phyloP scores from a whole-genome alignment of 2,329 filamentous ascomycete species.

The Westerdykella ornata region DNA sequence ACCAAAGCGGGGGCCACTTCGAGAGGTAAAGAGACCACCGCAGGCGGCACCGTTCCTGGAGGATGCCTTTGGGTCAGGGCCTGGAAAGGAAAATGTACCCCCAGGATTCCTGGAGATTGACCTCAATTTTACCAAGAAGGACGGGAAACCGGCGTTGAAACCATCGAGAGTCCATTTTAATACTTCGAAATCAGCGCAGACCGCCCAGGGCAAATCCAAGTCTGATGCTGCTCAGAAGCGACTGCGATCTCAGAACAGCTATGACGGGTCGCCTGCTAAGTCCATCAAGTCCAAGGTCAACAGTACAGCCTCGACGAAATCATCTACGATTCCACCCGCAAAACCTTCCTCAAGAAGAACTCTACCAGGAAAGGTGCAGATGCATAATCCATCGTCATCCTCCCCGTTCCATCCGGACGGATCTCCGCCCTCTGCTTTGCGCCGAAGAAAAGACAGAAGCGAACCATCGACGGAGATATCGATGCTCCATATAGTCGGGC shows the following conservation, averaged over 20 bases:
- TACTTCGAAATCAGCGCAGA: constrained; percentile 16
- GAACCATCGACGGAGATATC: constrained; percentile 26
- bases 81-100: constrained; percentile 58
- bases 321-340: neutral
- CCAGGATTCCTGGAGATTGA: constrained; percentile 39
- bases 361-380: constrained; percentile 16
- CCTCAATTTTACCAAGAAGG: constrained; percentile 27
- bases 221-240: constrained; percentile 30
- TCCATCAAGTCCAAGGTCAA: constrained; percentile 27
- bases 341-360: constrained; percentile 17
- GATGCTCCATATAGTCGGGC: constrained; percentile 29
- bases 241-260: constrained; percentile 25
- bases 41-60: constrained; percentile 39
- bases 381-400: constrained; percentile 18
- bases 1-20: constrained; percentile 47
- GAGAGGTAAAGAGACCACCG: constrained; percentile 33
- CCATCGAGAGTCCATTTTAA: constrained; percentile 25
- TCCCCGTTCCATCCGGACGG: constrained; percentile 34
- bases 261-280: constrained; percentile 30
- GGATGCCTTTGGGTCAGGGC: constrained; percentile 49
- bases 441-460: constrained; percentile 18
- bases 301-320: constrained; percentile 18
- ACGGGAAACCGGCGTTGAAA: constrained; percentile 22
- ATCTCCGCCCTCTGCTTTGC: constrained; percentile 32
- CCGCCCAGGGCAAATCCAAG: constrained; percentile 16